Percentiles rank a stretch among this genome's conserved stretches.
Evolutionary conservation across 176 grass and related monocot genomes (phyloP).

Genomic region (Triticum turgidum): DNA sequence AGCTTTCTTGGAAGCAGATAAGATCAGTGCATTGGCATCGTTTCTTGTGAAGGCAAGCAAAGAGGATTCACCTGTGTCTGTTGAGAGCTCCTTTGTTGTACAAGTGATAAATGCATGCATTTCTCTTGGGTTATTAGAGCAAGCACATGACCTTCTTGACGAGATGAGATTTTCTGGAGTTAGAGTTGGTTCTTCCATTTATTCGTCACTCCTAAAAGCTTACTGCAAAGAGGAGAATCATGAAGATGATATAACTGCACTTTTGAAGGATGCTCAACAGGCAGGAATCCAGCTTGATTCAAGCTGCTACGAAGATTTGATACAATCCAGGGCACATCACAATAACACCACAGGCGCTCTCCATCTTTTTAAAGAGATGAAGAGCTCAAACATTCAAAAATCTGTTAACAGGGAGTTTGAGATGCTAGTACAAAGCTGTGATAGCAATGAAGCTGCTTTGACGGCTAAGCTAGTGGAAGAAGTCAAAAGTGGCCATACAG

Average conservation of each 20-base stretch:
- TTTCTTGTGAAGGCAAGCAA: constrained; percentile 88
- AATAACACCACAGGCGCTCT: constrained; percentile 57
- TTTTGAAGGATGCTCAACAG: constrained; percentile 70
- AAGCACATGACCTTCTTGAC: constrained; percentile 91
- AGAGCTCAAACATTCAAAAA: constrained; percentile 55
- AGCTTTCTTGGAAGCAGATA: constrained; percentile 70
- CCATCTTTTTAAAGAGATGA: constrained; percentile 66
- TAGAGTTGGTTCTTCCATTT: constrained; percentile 71
- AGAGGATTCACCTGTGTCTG: constrained; percentile 61
- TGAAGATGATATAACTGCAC: constrained; percentile 60
- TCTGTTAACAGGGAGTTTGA: constrained; percentile 49
- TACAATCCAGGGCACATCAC: constrained; percentile 50
- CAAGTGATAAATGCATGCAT: constrained; percentile 90
- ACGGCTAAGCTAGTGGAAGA: constrained; percentile 72
- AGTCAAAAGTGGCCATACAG: constrained; percentile 53
- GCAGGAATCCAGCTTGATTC: constrained; percentile 73
- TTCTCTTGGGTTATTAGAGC: constrained; percentile 67
- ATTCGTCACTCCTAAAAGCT: constrained; percentile 77
- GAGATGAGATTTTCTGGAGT: constrained; percentile 92
- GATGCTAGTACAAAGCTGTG: constrained; percentile 28
- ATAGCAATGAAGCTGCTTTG: constrained; percentile 55
- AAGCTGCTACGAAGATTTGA: constrained; percentile 67
- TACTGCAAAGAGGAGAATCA: constrained; percentile 64
- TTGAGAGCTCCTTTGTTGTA: constrained; percentile 71
- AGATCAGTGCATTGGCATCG: constrained; percentile 57